A percentile compares a stretch with the other conserved stretches of the same genome.
Evolutionary conservation across 2,329 filamentous ascomycete species (phyloP).

Genomic region (Samsoniella hepiali): DNA sequence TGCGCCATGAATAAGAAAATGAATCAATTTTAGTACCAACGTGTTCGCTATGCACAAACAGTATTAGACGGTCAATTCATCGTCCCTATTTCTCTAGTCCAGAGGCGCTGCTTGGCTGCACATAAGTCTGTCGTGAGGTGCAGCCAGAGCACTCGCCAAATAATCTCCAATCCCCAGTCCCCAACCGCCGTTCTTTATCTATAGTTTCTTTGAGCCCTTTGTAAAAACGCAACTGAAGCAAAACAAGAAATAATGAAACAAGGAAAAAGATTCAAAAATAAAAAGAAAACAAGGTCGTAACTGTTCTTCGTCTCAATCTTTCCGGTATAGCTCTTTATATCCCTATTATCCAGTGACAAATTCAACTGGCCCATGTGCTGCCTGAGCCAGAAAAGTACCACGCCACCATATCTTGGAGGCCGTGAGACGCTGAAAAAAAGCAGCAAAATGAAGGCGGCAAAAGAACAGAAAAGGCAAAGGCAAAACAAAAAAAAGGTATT

Average conservation of each 20-base stretch:
- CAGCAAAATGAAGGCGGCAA: constrained; percentile 9
- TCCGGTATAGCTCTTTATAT: neutral
- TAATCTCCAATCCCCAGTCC: neutral
- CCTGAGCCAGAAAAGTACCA: constrained; percentile 10
- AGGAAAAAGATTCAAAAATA: neutral
- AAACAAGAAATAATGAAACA: constrained; percentile 14
- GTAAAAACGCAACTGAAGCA: constrained; percentile 5
- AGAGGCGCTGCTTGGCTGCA: constrained; percentile 1
- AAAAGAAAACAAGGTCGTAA: constrained; percentile 7
- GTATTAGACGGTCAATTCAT: constrained; percentile 1
- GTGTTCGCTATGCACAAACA: constrained; percentile 8
- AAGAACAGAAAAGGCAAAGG: constrained; percentile 8
- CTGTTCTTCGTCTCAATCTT: constrained; percentile 16
- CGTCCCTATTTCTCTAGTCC: constrained; percentile 1
- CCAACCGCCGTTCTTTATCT: constrained; percentile 11
- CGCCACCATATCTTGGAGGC: neutral
- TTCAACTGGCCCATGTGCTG: constrained; percentile 12
- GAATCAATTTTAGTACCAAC: constrained; percentile 4
- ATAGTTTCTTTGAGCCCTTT: constrained; percentile 9
- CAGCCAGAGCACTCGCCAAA: constrained; percentile 3
- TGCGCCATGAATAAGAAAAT: neutral
- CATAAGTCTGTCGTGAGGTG: constrained; percentile 8
- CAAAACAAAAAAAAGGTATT: constrained; percentile 22
- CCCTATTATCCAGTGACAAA: constrained; percentile 16
- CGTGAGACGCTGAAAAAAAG: constrained; percentile 9